Conservation (phyloP, 306 rosid genomes). For the Crataegus laevigata region DNA sequence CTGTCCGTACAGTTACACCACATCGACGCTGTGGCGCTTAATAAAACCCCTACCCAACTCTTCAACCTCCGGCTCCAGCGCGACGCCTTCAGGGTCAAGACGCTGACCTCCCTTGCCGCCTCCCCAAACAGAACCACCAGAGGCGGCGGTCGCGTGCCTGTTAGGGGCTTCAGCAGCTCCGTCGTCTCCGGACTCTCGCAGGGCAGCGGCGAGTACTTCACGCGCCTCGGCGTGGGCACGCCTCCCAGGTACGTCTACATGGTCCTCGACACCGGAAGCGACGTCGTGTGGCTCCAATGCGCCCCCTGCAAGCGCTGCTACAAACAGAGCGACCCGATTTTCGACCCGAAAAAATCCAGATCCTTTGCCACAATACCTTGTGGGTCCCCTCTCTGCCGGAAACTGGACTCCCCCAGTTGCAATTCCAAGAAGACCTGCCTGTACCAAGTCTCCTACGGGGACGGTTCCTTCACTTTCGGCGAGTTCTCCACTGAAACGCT, state of each 20-base stretch:
- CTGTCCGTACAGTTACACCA: slow-evolving; percentile 54
- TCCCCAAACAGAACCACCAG: slow-evolving; percentile 4
- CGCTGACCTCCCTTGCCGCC: slow-evolving; percentile 19
- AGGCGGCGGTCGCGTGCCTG: neutral
- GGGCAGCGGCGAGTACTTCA: slow-evolving; percentile 97
- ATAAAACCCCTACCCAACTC: slow-evolving; percentile 55
- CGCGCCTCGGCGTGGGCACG: slow-evolving; percentile 80
- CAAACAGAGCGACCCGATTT: slow-evolving; percentile 67
- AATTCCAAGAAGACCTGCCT: slow-evolving; percentile 40
- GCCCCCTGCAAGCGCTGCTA: slow-evolving; percentile 81
- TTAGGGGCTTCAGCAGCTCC: slow-evolving; percentile 59
- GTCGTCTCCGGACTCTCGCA: slow-evolving; percentile 69
- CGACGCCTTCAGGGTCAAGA: slow-evolving; percentile 48
- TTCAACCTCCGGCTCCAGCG: slow-evolving; percentile 60
- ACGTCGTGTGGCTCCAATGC: slow-evolving; percentile 88
- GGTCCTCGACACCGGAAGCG: slow-evolving; percentile 92
- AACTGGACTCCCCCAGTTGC: slow-evolving; percentile 60
- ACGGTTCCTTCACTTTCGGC: slow-evolving; percentile 74
- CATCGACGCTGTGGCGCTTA: slow-evolving; percentile 45
- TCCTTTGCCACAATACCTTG: slow-evolving; percentile 52
- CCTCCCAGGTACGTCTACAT: slow-evolving; percentile 68
- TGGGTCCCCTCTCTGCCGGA: slow-evolving; percentile 56
- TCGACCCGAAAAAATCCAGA: slow-evolving; percentile 58
- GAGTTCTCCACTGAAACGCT: slow-evolving; percentile 85
- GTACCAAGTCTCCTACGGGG: slow-evolving; percentile 90